A percentile compares a stretch with the other conserved stretches of the same genome.
These are phyloP conservation scores for Stagonosporopsis chrysanthemi DNA, from an alignment of 2,329 filamentous ascomycete species.

Conservation along the genomic window DNA sequence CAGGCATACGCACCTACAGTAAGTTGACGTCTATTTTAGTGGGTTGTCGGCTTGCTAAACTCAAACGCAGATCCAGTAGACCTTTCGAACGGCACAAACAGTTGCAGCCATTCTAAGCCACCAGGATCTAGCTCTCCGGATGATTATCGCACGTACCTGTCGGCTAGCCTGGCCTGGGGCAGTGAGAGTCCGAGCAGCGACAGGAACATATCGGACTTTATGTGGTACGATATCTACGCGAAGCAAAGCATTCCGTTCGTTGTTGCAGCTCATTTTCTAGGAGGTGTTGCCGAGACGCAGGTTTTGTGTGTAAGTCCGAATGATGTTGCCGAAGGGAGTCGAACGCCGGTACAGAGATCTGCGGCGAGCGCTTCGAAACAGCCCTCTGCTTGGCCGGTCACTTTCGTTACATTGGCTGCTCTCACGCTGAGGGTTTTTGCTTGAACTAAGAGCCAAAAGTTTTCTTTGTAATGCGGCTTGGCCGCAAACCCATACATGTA, in stretches of 20 bases:
- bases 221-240: conserved; percentile 7
- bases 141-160: conserved; percentile 1
- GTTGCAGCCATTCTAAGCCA: neutral
- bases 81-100: neutral
- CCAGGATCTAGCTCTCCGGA: conserved; percentile 3
- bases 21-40: neutral
- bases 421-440: neutral
- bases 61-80: neutral
- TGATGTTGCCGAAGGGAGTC: conserved; percentile 2
- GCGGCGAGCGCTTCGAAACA: neutral
- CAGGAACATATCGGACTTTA: conserved; percentile 1
- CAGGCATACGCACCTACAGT: neutral
- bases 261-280: conserved; percentile 1
- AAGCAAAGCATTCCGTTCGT: conserved; percentile 11
- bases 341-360: conserved; percentile 1
- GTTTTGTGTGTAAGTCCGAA: conserved; percentile 10
- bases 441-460: neutral
- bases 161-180: neutral
- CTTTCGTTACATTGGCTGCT: neutral
- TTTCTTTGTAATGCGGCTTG: neutral
- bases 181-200: neutral
- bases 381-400: neutral
- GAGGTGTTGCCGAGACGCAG: conserved; percentile 5
- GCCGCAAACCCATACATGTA: neutral
- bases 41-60: neutral